phyloP scores from a whole-genome alignment of 2,329 filamentous ascomycete genomes.

The Aureobasidium namibiae region DNA sequence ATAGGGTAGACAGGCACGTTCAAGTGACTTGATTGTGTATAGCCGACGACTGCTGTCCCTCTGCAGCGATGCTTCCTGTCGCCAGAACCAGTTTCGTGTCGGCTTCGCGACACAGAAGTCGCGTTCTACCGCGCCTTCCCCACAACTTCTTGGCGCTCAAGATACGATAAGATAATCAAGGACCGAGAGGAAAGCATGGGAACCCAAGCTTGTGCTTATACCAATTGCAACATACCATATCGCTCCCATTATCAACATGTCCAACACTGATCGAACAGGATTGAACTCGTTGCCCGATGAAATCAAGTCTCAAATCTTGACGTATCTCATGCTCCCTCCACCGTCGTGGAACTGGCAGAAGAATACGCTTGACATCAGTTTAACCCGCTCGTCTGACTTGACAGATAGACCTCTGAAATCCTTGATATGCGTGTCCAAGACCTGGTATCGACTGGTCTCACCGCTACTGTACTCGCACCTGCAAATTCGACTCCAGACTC shows the following conservation, averaged over 20 bases:
- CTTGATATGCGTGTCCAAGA: slow-evolving; percentile 45
- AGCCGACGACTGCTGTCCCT: neutral
- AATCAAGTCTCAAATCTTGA: slow-evolving; percentile 50
- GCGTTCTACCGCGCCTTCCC: slow-evolving; percentile 1
- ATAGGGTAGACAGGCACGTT: slow-evolving; percentile 21
- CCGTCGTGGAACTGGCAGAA: slow-evolving; percentile 43
- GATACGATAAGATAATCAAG: neutral
- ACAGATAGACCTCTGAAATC: slow-evolving; percentile 43
- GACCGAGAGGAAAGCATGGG: neutral
- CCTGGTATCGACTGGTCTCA: slow-evolving; percentile 45
- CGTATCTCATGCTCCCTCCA: slow-evolving; percentile 43
- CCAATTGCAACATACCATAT: neutral
- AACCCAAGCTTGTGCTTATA: neutral
- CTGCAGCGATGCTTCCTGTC: neutral
- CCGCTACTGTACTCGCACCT: slow-evolving; percentile 49
- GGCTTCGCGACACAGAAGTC: neutral
- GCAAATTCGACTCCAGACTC: neutral
- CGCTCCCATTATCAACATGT: neutral
- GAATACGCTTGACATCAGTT: slow-evolving; percentile 39
- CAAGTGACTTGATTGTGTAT: neutral
- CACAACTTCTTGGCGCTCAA: neutral
- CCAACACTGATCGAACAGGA: neutral
- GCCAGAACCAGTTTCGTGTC: neutral
- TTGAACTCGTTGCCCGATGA: slow-evolving; percentile 49
- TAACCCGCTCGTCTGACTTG: slow-evolving; percentile 30